A percentile compares a stretch with the other conserved stretches of the same genome.
phyloP scores from a whole-genome alignment of 768 basidiomycete species.

The Trametes villosa region DNA sequence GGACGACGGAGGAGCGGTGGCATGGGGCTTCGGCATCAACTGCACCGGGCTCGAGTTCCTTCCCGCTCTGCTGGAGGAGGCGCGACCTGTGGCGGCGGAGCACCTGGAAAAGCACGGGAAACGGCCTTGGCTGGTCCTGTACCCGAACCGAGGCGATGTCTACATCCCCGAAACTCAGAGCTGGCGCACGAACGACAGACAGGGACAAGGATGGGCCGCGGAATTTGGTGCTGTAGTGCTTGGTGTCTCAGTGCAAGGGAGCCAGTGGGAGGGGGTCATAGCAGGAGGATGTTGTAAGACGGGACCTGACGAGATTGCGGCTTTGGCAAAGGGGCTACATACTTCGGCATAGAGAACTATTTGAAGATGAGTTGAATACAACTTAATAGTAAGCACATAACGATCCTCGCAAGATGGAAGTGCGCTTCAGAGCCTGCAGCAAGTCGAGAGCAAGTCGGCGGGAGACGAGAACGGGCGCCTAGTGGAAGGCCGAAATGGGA shows the following conservation, averaged over 20 bases:
- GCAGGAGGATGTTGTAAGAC: conserved; percentile 76
- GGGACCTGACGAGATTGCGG: conserved; percentile 53
- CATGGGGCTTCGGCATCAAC: conserved; percentile 72
- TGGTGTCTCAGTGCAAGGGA: conserved; percentile 18
- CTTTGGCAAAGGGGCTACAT: conserved; percentile 3
- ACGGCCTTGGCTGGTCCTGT: conserved; percentile 63
- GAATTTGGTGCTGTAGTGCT: conserved; percentile 34
- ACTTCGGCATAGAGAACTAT: too few relatives aligned
- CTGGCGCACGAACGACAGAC: conserved; percentile 37
- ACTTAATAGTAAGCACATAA: too few relatives aligned
- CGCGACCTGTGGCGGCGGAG: not conserved
- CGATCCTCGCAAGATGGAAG: too few relatives aligned
- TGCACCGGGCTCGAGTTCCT: conserved; percentile 55
- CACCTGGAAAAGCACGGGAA: conserved; percentile 17
- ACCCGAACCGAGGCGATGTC: conserved; percentile 69
- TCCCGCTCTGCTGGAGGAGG: conserved; percentile 3
- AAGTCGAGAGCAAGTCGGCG: not conserved
- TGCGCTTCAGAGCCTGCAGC: too few relatives aligned
- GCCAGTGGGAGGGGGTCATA: conserved; percentile 54
- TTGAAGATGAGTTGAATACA: too few relatives aligned
- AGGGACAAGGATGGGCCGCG: conserved; percentile 42
- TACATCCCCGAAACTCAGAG: conserved; percentile 52
- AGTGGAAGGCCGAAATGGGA: not conserved
- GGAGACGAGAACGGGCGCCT: too few relatives aligned
- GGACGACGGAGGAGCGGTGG: conserved; percentile 31